Conservation (phyloP, 176 grass and related monocot species). For the Rhipidocladum racemiflorum region DNA sequence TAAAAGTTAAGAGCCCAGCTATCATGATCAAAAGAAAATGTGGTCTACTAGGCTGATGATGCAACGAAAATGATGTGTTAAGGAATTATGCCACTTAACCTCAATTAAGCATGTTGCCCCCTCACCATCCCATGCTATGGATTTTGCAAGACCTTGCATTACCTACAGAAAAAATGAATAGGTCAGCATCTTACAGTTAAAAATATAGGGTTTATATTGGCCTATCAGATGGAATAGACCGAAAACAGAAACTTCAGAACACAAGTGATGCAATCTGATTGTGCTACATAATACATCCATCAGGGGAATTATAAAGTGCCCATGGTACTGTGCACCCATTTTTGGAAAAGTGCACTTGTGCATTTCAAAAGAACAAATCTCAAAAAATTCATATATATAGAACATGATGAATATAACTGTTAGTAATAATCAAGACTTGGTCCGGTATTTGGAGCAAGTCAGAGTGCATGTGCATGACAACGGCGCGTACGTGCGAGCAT, state of each 20-base stretch:
- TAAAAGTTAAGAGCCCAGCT: background rate
- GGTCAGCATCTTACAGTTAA: conserved; percentile 9
- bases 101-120: conserved; percentile 96
- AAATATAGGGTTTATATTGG: background rate
- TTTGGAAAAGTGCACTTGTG: background rate
- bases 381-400: background rate
- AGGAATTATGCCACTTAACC: conserved; percentile 44
- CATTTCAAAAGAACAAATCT: background rate
- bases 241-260: background rate
- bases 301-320: background rate
- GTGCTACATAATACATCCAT: background rate
- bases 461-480: too few relatives aligned
- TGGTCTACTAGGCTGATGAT: background rate
- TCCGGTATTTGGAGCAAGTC: too few relatives aligned
- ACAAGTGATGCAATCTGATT: background rate
- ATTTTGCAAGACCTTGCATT: conserved; percentile 99
- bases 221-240: background rate
- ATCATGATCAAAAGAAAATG: conserved; percentile 6
- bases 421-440: too few relatives aligned
- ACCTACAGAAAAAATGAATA: conserved; percentile 53
- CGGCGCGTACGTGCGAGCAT: too few relatives aligned
- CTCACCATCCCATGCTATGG: conserved; percentile 96
- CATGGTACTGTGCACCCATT: background rate
- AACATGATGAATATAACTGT: background rate
- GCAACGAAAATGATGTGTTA: background rate